Conservation (phyloP, 2,329 filamentous ascomycete genomes). For the Penicillium nordicum region DNA sequence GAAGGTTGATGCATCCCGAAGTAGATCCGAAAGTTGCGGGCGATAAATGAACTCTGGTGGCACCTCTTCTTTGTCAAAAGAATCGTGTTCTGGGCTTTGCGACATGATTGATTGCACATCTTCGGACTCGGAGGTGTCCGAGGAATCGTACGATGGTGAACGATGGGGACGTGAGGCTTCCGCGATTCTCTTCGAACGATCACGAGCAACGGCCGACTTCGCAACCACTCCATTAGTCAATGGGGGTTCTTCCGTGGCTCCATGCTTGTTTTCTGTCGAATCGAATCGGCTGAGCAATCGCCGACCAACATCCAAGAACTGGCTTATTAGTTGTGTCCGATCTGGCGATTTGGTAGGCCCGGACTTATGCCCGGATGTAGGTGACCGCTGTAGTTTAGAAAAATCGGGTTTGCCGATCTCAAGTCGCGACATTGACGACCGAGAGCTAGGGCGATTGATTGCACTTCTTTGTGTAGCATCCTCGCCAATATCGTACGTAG, state of each 20-base stretch:
- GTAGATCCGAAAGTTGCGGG: constrained; percentile 50
- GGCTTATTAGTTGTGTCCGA: constrained; percentile 37
- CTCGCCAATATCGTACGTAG: constrained; percentile 50
- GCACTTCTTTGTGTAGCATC: constrained; percentile 49
- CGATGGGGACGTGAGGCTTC: constrained; percentile 18
- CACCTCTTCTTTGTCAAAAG: constrained; percentile 27
- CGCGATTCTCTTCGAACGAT: constrained; percentile 30
- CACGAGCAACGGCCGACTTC: constrained; percentile 29
- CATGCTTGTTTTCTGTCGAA: constrained; percentile 20
- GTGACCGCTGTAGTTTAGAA: constrained; percentile 19
- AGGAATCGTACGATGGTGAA: constrained; percentile 21
- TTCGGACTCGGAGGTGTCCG: constrained; percentile 22
- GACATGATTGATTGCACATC: constrained; percentile 20
- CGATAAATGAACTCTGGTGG: constrained; percentile 44
- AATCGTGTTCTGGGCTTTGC: constrained; percentile 22
- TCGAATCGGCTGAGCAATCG: constrained; percentile 35
- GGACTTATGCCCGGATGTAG: constrained; percentile 11
- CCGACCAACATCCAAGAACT: constrained; percentile 40
- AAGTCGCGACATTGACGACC: constrained; percentile 44
- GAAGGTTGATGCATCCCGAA: constrained; percentile 51
- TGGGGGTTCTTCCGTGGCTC: constrained; percentile 9
- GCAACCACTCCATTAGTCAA: constrained; percentile 28
- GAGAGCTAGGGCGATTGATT: constrained; percentile 40
- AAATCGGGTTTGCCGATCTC: constrained; percentile 39
- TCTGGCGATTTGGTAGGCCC: constrained; percentile 27